These are phyloP conservation scores for Ogataea populi-albae DNA, from an alignment of 805 yeast species.

Conservation along the genomic window DNA sequence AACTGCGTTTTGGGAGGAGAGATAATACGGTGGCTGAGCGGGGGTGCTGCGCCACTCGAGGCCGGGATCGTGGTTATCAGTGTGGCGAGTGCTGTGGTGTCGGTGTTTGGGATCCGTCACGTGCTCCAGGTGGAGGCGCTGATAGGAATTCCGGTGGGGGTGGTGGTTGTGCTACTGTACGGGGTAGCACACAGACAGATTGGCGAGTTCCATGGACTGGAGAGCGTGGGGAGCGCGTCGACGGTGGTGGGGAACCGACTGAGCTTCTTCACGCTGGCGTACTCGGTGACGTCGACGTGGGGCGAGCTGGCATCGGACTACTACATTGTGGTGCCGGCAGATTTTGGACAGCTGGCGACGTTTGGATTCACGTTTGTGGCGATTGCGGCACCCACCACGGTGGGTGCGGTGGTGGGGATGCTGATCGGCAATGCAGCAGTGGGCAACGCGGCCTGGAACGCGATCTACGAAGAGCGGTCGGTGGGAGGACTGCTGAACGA, in stretches of 20 bases:
- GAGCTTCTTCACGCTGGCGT: slow-evolving; percentile 67
- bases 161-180: slow-evolving; percentile 67
- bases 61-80: slow-evolving; percentile 75
- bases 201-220: slow-evolving; percentile 37
- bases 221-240: slow-evolving; percentile 35
- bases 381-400: slow-evolving; percentile 65
- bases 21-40: slow-evolving; percentile 62
- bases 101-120: slow-evolving; percentile 76
- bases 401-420: slow-evolving; percentile 73
- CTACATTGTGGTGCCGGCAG: slow-evolving; percentile 76
- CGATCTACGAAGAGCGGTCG: slow-evolving; percentile 55
- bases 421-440: slow-evolving; percentile 67
- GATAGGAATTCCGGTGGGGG: slow-evolving; percentile 65
- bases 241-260: slow-evolving; percentile 67
- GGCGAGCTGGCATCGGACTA: slow-evolving; percentile 85
- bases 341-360: slow-evolving; percentile 52
- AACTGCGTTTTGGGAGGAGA: slow-evolving; percentile 88
- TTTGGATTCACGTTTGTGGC: slow-evolving; percentile 64
- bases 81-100: slow-evolving; percentile 57
- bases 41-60: slow-evolving; percentile 63
- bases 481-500: slow-evolving; percentile 72
- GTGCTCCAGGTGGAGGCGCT: slow-evolving; percentile 64
- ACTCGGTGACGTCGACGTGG: slow-evolving; percentile 86
- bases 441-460: slow-evolving; percentile 53
- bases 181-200: slow-evolving; percentile 48